phyloP scores from a whole-genome alignment of 768 basidiomycete genomes.

The Leccinum incarnatum region DNA sequence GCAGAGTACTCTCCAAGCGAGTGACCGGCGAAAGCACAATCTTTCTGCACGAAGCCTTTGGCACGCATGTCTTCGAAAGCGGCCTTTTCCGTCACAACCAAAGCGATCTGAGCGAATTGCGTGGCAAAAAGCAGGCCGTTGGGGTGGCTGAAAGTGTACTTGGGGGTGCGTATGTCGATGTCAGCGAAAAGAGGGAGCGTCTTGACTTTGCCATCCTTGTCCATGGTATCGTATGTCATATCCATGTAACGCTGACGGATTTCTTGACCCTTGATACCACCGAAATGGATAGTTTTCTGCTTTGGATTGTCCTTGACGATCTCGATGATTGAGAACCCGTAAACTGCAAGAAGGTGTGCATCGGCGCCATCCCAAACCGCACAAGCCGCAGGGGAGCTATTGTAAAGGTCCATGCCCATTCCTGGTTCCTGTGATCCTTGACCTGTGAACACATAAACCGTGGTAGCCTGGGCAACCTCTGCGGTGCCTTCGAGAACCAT shows the following conservation, averaged over 20 bases:
- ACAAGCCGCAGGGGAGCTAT: constrained; percentile 86
- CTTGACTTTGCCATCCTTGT: constrained; percentile 94
- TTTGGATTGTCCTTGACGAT: constrained; percentile 99
- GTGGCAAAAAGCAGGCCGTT: constrained; percentile 95
- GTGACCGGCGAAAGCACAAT: constrained; percentile 95
- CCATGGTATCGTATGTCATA: constrained; percentile 96
- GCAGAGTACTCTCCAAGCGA: constrained; percentile 99
- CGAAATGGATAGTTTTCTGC: constrained; percentile 97
- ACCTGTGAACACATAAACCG: constrained; percentile 97
- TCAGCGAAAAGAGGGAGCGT: constrained; percentile 95
- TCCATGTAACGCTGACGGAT: constrained; percentile 99
- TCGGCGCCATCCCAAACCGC: constrained; percentile 98
- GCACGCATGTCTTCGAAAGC: constrained; percentile 98
- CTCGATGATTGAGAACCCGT: constrained; percentile 98
- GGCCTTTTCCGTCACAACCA: constrained; percentile 97
- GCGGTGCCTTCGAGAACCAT: constrained; percentile 92
- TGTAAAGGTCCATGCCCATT: constrained; percentile 99
- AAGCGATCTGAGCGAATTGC: constrained; percentile 97
- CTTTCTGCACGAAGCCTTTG: constrained; percentile 90
- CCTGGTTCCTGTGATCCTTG: constrained; percentile 98
- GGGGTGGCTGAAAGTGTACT: constrained; percentile 98
- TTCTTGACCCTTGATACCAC: constrained; percentile 97
- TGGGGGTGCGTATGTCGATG: constrained; percentile 90
- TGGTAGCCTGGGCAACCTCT: constrained; percentile 88
- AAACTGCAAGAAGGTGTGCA: constrained; percentile 86